A percentile compares a stretch with the other conserved stretches of the same genome.
These are phyloP conservation scores for Podaxis sp. DNA, from an alignment of 768 basidiomycete species.

Conservation along the genomic window DNA sequence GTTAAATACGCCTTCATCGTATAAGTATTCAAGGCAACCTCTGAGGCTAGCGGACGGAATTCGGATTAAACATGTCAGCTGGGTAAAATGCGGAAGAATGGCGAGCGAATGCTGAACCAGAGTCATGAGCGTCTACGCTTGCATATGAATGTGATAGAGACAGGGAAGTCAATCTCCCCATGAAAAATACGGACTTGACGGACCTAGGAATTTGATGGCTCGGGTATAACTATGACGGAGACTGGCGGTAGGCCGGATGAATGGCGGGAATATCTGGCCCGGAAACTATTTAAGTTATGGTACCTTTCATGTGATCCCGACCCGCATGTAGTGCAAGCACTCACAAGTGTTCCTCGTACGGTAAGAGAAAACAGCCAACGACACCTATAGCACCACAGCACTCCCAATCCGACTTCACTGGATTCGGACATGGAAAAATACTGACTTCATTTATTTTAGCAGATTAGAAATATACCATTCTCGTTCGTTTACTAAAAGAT, in stretches of 20 bases:
- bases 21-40: constrained; percentile 1
- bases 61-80: constrained; percentile 21
- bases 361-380: too few relatives aligned
- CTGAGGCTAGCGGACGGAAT: constrained; percentile 22
- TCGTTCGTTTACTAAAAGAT: not conserved
- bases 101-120: constrained; percentile 1
- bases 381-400: too few relatives aligned
- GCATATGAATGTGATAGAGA: not conserved
- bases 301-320: not conserved
- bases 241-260: not conserved
- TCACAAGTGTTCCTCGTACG: too few relatives aligned
- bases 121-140: not conserved
- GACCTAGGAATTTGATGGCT: not conserved
- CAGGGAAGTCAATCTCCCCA: not conserved
- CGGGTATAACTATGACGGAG: not conserved
- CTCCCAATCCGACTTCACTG: too few relatives aligned
- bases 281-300: not conserved
- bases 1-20: not conserved
- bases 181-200: constrained; percentile 4
- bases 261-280: not conserved
- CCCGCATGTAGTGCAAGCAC: not conserved
- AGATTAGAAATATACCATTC: not conserved
- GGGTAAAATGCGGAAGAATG: constrained; percentile 21
- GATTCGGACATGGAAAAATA: not conserved
- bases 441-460: not conserved